Conservation (phyloP, 1,139 yeast genomes). For the Taiozyma onychis region DNA sequence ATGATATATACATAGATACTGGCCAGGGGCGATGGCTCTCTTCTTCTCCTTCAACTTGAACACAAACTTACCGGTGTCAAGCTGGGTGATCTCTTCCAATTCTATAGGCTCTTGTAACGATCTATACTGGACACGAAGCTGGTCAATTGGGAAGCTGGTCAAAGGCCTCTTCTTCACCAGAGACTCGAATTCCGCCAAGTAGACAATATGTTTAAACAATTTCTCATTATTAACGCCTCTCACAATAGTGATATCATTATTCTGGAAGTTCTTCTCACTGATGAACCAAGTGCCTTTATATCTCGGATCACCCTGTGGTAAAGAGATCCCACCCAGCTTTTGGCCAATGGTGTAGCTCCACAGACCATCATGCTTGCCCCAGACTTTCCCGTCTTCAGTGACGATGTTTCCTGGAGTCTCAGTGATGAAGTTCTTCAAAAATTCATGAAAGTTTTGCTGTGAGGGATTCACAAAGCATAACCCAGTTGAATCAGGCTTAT, state of each 20-base stretch:
- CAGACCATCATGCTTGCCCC: conserved; percentile 80
- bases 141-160: conserved; percentile 13
- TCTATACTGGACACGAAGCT: conserved; percentile 53
- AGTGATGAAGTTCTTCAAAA: conserved; percentile 66
- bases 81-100: conserved; percentile 13
- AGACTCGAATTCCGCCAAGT: conserved; percentile 28
- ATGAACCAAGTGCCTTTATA: conserved; percentile 86
- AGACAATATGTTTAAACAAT: conserved; percentile 43
- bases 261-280: conserved; percentile 54
- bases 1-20: conserved; percentile 68
- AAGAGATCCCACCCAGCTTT: conserved; percentile 54
- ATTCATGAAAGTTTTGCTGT: conserved; percentile 67
- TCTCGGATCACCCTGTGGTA: conserved; percentile 82
- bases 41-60: conserved; percentile 39
- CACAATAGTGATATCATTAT: conserved; percentile 76
- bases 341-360: conserved; percentile 98
- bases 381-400: conserved; percentile 50
- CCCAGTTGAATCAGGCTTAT: conserved; percentile 91
- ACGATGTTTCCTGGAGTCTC: conserved; percentile 74
- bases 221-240: conserved; percentile 61
- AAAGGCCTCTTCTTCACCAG: conserved; percentile 5
- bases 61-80: conserved; percentile 16
- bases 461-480: conserved; percentile 74
- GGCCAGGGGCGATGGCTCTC: conserved; percentile 89
- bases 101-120: conserved; percentile 45